Percentiles rank a stretch among this genome's conserved stretches.
Evolutionary conservation across 371 early-diverging fungal genomes (phyloP).

Genomic region (Mucor irregularis): DNA sequence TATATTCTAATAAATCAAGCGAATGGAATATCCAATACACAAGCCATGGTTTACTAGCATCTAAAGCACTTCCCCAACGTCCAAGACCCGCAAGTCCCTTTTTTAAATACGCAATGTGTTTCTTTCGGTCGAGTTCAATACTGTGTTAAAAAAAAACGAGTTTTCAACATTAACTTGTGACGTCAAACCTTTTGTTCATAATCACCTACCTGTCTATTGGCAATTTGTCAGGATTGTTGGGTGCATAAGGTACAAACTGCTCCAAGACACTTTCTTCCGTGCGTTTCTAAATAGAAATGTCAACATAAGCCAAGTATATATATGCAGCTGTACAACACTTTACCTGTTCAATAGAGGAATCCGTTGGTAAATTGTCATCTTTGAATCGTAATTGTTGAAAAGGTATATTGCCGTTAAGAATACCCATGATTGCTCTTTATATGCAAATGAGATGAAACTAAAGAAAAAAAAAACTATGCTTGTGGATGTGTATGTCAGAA

Average conservation of each 20-base stretch:
- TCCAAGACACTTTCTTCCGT: constrained; percentile 39
- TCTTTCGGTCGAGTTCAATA: constrained; percentile 45
- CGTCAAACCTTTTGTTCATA: neutral
- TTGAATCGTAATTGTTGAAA: constrained; percentile 30
- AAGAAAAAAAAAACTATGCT: neutral
- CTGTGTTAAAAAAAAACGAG: constrained; percentile 21
- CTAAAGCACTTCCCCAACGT: constrained; percentile 70
- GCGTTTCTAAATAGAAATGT: constrained; percentile 24
- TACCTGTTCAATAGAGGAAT: constrained; percentile 60
- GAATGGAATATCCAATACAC: constrained; percentile 89
- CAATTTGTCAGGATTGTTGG: constrained; percentile 23
- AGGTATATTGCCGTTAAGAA: constrained; percentile 28
- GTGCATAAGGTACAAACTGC: constrained; percentile 37
- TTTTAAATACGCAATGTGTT: constrained; percentile 62
- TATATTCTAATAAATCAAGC: constrained; percentile 70
- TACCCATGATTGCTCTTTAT: constrained; percentile 25
- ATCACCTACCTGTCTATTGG: constrained; percentile 25
- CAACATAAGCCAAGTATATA: neutral
- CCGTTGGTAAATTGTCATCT: constrained; percentile 52
- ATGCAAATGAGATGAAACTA: constrained; percentile 10
- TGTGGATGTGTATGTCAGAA: neutral
- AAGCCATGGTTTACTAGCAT: constrained; percentile 92
- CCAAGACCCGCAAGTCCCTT: constrained; percentile 55
- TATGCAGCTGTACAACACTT: neutral
- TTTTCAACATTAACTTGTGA: too few species aligned